Evolutionary conservation across 257 asterid genomes (phyloP).

Genomic region (Striga asiatica): DNA sequence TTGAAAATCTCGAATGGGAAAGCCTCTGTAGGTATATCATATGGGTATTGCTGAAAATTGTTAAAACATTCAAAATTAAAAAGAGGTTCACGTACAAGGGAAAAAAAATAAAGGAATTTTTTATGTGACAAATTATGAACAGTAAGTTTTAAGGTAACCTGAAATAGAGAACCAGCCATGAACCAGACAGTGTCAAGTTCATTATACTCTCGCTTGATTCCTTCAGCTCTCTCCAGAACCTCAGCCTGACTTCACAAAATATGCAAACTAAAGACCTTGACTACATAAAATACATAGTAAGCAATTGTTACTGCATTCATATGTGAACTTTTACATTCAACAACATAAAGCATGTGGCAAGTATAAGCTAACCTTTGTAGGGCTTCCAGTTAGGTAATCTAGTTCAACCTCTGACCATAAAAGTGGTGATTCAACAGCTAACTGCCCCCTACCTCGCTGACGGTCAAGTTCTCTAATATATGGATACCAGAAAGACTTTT

Average conservation of each 20-base stretch:
- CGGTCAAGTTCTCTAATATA: constrained; percentile 92
- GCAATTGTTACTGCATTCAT: neutral
- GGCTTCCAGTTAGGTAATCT: constrained; percentile 84
- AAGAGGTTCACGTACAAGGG: constrained; percentile 1
- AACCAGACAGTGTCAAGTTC: constrained; percentile 99
- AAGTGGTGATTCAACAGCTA: constrained; percentile 95
- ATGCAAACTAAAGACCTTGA: constrained; percentile 12
- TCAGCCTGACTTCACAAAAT: constrained; percentile 48
- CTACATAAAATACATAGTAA: neutral
- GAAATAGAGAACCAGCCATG: constrained; percentile 98
- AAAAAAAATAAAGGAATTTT: neutral
- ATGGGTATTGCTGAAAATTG: constrained; percentile 85
- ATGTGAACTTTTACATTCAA: neutral
- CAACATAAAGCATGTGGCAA: constrained; percentile 14
- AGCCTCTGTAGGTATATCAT: constrained; percentile 98
- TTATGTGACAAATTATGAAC: neutral
- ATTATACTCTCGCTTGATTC: constrained; percentile 82
- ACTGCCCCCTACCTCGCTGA: constrained; percentile 96
- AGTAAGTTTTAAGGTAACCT: constrained; percentile 27
- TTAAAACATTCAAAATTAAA: constrained; percentile 13
- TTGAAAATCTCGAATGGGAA: constrained; percentile 89
- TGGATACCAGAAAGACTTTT: constrained; percentile 88
- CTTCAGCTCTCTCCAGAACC: constrained; percentile 75
- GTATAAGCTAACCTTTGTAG: constrained; percentile 60
- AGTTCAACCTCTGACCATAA: constrained; percentile 90